Conservation (phyloP, 441 rosid genomes). For the Pelargonium fulgidum region DNA sequence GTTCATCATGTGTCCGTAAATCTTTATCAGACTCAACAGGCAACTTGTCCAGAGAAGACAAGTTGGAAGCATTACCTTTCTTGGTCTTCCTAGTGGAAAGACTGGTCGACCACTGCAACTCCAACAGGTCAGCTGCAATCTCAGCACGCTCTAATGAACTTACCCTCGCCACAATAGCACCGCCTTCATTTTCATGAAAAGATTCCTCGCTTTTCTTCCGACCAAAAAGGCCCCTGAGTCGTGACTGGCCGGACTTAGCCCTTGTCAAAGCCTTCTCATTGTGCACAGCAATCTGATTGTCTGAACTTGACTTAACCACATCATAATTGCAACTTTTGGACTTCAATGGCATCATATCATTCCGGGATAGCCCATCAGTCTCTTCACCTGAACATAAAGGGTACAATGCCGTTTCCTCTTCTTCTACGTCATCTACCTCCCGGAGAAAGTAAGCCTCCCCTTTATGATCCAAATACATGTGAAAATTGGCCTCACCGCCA, state of each 20-base stretch:
- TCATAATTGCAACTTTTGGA: slow-evolving; percentile 48
- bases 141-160: slow-evolving; percentile 74
- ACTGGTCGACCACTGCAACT: slow-evolving; percentile 82
- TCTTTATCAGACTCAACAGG: slow-evolving; percentile 19
- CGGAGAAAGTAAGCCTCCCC: slow-evolving; percentile 89
- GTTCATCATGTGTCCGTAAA: slow-evolving; percentile 19
- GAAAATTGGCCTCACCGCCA: slow-evolving; percentile 66
- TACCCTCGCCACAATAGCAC: slow-evolving; percentile 28
- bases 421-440: slow-evolving; percentile 48
- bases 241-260: slow-evolving; percentile 39
- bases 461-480: slow-evolving; percentile 79
- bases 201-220: slow-evolving; percentile 39
- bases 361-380: slow-evolving; percentile 30
- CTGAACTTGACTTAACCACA: slow-evolving; percentile 23
- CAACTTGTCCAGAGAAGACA: slow-evolving; percentile 22
- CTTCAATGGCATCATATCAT: slow-evolving; percentile 38
- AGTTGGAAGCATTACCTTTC: slow-evolving; percentile 33
- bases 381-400: slow-evolving; percentile 62
- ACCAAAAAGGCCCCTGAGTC: slow-evolving; percentile 70
- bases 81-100: slow-evolving; percentile 35
- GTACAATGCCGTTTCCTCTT: slow-evolving; percentile 38
- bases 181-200: slow-evolving; percentile 30
- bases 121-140: slow-evolving; percentile 82
- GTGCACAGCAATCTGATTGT: slow-evolving; percentile 23
- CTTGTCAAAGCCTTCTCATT: slow-evolving; percentile 44